phyloP scores from a whole-genome alignment of 129 eudicot genomes.

The Lactuca sativa region DNA sequence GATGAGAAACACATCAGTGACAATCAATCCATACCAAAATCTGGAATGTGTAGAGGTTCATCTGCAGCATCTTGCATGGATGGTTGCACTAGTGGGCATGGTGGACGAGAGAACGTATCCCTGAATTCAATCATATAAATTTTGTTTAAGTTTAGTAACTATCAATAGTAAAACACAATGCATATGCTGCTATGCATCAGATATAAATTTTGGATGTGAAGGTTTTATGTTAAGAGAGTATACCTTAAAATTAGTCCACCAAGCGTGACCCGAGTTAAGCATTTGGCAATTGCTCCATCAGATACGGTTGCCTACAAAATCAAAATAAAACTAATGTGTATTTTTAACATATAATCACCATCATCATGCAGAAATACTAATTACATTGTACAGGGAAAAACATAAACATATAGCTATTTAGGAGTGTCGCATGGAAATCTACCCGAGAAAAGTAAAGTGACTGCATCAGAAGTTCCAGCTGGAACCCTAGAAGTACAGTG shows the following conservation, averaged over 20 bases:
- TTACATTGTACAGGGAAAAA: constrained; percentile 1
- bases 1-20: not conserved
- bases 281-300: constrained; percentile 73
- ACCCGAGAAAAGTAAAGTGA: constrained; percentile 89
- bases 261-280: constrained; percentile 59
- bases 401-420: not conserved
- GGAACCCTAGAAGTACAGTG: constrained; percentile 66
- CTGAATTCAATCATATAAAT: constrained; percentile 45
- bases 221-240: constrained; percentile 6
- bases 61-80: constrained; percentile 44
- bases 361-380: constrained; percentile 8
- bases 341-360: not conserved
- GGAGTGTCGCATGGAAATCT: constrained; percentile 22
- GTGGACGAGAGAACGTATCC: constrained; percentile 87
- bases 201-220: not conserved
- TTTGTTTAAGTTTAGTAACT: constrained; percentile 8
- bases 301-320: constrained; percentile 68
- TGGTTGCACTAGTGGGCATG: constrained; percentile 85
- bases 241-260: constrained; percentile 84
- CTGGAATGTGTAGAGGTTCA: constrained; percentile 54
- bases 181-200: no score
- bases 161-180: constrained; percentile 7
- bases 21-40: constrained; percentile 56
- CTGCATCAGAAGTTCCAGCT: constrained; percentile 90
- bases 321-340: constrained; percentile 25